A percentile compares a stretch with the other conserved stretches of the same genome.
These are phyloP conservation scores for Neostapfia colusana DNA, from an alignment of 176 grass and related monocot genomes.

Conservation along the genomic window DNA sequence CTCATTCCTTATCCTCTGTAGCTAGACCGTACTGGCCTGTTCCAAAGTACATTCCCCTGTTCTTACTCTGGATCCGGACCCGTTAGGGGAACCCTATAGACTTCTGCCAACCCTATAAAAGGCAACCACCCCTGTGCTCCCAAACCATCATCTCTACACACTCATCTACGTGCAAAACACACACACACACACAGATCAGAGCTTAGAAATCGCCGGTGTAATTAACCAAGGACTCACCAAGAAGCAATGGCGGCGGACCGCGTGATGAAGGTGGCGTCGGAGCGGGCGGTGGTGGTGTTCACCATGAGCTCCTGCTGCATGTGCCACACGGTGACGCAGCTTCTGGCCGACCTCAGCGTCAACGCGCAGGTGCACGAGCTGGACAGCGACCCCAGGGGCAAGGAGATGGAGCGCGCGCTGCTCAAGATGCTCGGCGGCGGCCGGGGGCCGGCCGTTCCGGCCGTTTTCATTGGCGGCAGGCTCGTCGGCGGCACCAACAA, in stretches of 20 bases:
- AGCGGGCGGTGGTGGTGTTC: slow-evolving; percentile 71
- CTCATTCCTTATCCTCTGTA: background rate
- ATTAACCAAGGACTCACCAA: no score
- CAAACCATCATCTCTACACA: slow-evolving; percentile 13
- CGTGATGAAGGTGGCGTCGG: slow-evolving; percentile 55
- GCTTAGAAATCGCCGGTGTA: no score
- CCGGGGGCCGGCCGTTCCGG: no score
- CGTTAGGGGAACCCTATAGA: background rate
- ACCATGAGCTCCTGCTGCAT: slow-evolving; percentile 72
- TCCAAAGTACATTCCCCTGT: no score
- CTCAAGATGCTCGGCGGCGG: slow-evolving; percentile 29
- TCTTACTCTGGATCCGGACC: background rate
- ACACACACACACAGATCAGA: background rate
- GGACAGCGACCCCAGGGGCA: slow-evolving; percentile 50
- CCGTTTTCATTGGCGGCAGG: no score
- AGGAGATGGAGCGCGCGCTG: slow-evolving; percentile 56
- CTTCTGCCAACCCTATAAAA: slow-evolving; percentile 34
- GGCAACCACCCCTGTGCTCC: background rate
- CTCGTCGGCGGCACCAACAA: no score
- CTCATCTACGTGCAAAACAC: background rate
- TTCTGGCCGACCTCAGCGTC: slow-evolving; percentile 58
- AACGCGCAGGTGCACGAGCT: slow-evolving; percentile 54
- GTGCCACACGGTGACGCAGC: slow-evolving; percentile 71
- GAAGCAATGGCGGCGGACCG: slow-evolving; percentile 17
- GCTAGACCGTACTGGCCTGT: background rate